A percentile compares a stretch with the other conserved stretches of the same genome.
phyloP scores from a whole-genome alignment of 2,329 filamentous ascomycete species.

The Xylariaceae sp. region DNA sequence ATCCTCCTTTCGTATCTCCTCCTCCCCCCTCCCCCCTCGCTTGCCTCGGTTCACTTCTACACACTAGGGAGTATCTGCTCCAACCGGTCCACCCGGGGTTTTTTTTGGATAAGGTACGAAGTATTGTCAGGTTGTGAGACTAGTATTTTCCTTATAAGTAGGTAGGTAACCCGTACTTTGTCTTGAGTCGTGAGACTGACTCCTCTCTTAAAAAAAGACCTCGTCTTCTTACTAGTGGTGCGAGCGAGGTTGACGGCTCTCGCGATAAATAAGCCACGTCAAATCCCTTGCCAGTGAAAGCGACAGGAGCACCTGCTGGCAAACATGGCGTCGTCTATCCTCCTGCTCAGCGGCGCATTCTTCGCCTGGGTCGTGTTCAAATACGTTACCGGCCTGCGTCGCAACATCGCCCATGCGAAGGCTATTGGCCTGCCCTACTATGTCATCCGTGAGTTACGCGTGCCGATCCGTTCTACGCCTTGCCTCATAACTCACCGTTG shows the following conservation, averaged over 20 bases:
- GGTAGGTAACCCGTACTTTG: background rate
- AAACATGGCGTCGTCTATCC: constrained; percentile 36
- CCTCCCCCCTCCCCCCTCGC: background rate
- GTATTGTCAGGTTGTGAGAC: background rate
- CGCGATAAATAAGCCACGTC: background rate
- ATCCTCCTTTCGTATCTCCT: background rate
- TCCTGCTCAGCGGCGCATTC: constrained; percentile 32
- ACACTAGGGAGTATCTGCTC: background rate
- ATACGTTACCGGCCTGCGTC: constrained; percentile 33
- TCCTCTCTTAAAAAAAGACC: background rate
- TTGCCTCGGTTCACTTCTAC: background rate
- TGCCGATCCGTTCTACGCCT: background rate
- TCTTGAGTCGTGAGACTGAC: background rate
- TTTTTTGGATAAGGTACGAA: background rate
- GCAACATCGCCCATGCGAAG: constrained; percentile 47
- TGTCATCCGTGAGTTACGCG: constrained; percentile 45
- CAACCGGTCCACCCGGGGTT: background rate
- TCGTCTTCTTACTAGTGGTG: background rate
- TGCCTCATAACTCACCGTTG: constrained; percentile 1
- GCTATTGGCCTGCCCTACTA: constrained; percentile 48
- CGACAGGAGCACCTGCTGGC: background rate
- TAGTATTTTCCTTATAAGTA: background rate
- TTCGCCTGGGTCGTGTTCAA: constrained; percentile 33
- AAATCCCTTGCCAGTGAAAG: background rate
- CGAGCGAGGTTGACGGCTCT: background rate